A percentile compares a stretch with the other conserved stretches of the same genome.
Conservation (phyloP, 805 yeast genomes). For the Isabelozyma heimii region DNA sequence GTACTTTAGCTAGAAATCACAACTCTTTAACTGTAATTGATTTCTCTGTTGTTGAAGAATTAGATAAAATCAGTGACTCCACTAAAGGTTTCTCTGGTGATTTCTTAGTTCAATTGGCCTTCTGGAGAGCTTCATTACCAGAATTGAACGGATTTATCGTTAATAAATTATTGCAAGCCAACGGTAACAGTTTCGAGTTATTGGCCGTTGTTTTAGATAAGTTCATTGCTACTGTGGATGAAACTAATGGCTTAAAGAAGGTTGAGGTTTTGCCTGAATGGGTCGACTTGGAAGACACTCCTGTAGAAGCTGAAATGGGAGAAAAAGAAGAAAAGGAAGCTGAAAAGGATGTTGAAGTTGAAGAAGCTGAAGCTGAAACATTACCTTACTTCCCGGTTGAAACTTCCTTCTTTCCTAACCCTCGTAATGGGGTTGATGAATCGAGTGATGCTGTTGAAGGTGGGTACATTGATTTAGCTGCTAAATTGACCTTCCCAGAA, state of each 20-base stretch:
- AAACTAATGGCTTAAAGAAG: conserved; percentile 39
- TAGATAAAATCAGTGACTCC: conserved; percentile 47
- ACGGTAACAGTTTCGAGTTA: conserved; percentile 78
- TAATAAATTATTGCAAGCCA: conserved; percentile 74
- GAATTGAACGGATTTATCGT: conserved; percentile 63
- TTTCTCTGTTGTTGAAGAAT: conserved; percentile 58
- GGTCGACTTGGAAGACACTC: conserved; percentile 33
- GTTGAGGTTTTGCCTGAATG: conserved; percentile 31
- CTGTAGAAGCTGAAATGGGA: conserved; percentile 23
- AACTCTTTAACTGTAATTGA: conserved; percentile 59
- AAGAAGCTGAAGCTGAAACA: conserved; percentile 12
- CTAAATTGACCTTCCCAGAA: conserved; percentile 76
- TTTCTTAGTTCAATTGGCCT: conserved; percentile 74
- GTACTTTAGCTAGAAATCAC: conserved; percentile 49
- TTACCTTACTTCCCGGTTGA: conserved; percentile 58
- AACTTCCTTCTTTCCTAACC: conserved; percentile 64
- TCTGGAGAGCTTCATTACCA: conserved; percentile 73
- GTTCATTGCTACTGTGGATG: conserved; percentile 57
- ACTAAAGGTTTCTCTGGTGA: conserved; percentile 73
- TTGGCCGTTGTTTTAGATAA: conserved; percentile 69
- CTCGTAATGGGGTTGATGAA: conserved; percentile 44
- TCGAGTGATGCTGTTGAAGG: conserved; percentile 26
- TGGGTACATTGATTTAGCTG: conserved; percentile 50
- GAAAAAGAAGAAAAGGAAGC: conserved; percentile 16
- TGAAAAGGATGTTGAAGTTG: conserved; percentile 16